A percentile compares a stretch with the other conserved stretches of the same genome.
phyloP scores from a whole-genome alignment of 23 red algal genomes.

The Gracilariopsis chorda region DNA sequence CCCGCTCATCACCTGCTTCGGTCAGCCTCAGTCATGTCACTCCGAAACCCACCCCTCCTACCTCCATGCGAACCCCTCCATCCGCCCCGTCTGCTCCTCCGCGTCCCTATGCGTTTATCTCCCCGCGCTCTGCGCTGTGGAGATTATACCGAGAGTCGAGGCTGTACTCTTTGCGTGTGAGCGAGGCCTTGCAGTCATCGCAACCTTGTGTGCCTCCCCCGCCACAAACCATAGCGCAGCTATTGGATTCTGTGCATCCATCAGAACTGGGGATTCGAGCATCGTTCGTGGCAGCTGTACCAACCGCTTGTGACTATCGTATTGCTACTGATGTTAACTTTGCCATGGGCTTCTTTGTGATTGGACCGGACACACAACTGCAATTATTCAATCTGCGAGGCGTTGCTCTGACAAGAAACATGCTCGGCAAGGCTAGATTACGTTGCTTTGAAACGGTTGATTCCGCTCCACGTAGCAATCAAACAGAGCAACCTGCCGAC shows the following conservation, averaged over 20 bases:
- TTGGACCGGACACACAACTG: not conserved
- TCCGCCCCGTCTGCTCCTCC: not conserved
- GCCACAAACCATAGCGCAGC: not conserved
- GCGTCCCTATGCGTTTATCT: conserved; percentile 36
- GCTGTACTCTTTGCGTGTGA: not conserved
- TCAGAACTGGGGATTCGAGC: conserved; percentile 32
- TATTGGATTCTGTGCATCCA: conserved; percentile 21
- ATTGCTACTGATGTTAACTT: conserved; percentile 33
- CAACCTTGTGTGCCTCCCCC: not conserved
- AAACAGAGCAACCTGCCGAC: not conserved
- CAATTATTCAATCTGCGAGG: conserved; percentile 25
- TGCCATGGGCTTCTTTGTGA: conserved; percentile 46
- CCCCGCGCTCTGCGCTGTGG: conserved; percentile 43
- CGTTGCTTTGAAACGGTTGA: conserved; percentile 14
- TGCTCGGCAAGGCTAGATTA: conserved; percentile 17
- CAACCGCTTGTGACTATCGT: conserved; percentile 21
- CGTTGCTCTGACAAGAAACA: conserved; percentile 17
- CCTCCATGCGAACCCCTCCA: not conserved
- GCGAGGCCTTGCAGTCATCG: not conserved
- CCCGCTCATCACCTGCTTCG: not conserved
- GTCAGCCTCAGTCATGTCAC: not conserved
- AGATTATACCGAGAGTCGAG: conserved; percentile 20
- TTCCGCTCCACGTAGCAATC: not conserved
- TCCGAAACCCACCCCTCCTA: not conserved
- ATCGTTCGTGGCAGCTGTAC: conserved; percentile 7